Evolutionary conservation across 257 asterid species (phyloP).

Genomic region (Galeopsis tetrahit): DNA sequence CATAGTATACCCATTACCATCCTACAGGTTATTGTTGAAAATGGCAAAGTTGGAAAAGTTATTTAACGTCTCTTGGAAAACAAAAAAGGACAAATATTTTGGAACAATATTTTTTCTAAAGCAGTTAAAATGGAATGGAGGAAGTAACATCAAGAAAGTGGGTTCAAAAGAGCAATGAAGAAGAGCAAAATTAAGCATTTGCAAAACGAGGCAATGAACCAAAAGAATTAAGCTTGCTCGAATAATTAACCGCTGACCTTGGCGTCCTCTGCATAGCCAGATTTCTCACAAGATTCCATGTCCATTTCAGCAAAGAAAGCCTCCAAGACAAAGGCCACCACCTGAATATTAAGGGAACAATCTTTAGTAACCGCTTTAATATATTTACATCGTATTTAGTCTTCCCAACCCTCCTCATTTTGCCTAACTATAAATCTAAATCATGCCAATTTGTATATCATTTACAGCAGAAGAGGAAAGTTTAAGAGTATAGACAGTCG

Average conservation of each 20-base stretch:
- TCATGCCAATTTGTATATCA: neutral
- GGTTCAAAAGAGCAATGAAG: neutral
- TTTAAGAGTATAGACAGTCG: too few species aligned
- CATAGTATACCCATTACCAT: too few species aligned
- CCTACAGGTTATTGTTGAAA: too few species aligned
- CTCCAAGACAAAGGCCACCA: constrained; percentile 96
- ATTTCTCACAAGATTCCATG: constrained; percentile 61
- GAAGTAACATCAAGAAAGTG: too few species aligned
- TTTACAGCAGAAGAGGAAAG: neutral
- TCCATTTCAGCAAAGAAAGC: constrained; percentile 98
- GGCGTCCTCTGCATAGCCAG: constrained; percentile 39
- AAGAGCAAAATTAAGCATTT: constrained; percentile 14
- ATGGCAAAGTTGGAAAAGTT: too few species aligned
- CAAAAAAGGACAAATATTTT: too few species aligned
- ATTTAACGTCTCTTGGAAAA: too few species aligned
- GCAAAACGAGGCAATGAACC: neutral
- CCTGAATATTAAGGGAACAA: constrained; percentile 50
- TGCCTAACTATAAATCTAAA: neutral
- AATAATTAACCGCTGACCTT: constrained; percentile 52
- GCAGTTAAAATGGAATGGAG: too few species aligned
- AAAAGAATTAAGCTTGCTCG: neutral
- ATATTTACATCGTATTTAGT: neutral
- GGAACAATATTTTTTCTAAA: too few species aligned
- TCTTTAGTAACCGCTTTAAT: neutral
- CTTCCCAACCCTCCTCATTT: constrained; percentile 14